Base-by-base conservation (phyloP, 2,329 filamentous ascomycete genomes). In the Fusarium sp. region DNA sequence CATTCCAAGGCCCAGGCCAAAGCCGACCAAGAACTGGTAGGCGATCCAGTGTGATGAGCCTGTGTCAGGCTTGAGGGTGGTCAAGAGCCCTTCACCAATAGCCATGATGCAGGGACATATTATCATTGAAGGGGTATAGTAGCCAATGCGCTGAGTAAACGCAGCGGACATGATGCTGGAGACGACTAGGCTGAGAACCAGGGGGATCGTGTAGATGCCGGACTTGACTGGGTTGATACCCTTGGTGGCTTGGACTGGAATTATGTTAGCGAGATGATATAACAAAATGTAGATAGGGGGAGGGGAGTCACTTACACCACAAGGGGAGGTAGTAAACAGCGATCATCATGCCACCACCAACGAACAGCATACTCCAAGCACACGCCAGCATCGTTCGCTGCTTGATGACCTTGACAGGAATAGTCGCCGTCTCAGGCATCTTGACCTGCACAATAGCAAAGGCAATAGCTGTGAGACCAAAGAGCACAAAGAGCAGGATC, bases 61-160 rank as follows among this genome's bases (percentile, higher is more conserved):
- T 15, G 85, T 85, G 50, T 76, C 67, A 3, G 84, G 82, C 17
- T 75, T 78, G 33, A 90, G 83, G 0, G 87, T 90, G 56, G 83
- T 88, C 70, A 91, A 79, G 14, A 91, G 81, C 3, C 88, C 89
- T 51, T 85, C 79, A 22, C 87, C 87, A 10, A 87, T 67, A 8
- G 85, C 79, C 80, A 84, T 83, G 67, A 87, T 76, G 63, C 81
- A 79, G 5, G 87, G 83, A 9, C 83, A 83, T 17, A 82, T 42
- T 17, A 89, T 78, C 85, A 89, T 88, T 21, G 83, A 82, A 0
- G 85, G 88, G 6, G 84, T 84, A 65, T 90, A 90, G 74, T 90
- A 90, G 36, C 88, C 88, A 28, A 88, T 78, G 54, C 81, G 82
- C 53, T 86, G 83, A 2, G 85, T 88, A 40, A 82, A 65, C 1